phyloP scores from a whole-genome alignment of 208 protist species.

The Balamuthia mandrillaris region DNA sequence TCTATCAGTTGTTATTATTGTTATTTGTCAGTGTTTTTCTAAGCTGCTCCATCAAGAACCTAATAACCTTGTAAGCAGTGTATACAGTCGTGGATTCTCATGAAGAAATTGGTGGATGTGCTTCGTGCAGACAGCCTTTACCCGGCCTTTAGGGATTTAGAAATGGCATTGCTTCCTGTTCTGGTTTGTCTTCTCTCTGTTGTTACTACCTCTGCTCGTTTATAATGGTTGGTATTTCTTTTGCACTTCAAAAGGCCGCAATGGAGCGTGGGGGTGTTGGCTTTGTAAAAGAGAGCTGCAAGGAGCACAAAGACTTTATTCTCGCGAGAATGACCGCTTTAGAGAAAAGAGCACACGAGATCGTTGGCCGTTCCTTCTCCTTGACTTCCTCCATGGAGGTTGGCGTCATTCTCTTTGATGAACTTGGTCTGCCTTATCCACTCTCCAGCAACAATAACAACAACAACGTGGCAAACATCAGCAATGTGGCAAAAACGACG shows the following conservation, averaged over 20 bases:
- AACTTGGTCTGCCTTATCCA: neutral
- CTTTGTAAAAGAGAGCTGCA: constrained; percentile 10
- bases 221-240: neutral
- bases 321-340: neutral
- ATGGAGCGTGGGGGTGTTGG: constrained; percentile 23
- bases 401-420: constrained; percentile 6
- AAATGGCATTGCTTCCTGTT: constrained; percentile 18
- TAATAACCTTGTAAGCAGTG: neutral
- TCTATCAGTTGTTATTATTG: neutral
- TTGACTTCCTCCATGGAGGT: constrained; percentile 12
- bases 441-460: too few relatives aligned
- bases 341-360: neutral
- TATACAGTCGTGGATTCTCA: constrained; percentile 35
- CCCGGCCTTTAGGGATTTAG: constrained; percentile 2
- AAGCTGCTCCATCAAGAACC: neutral
- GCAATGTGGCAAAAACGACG: neutral
- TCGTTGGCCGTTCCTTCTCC: neutral
- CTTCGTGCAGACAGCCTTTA: neutral
- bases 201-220: too few relatives aligned
- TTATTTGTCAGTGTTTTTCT: neutral
- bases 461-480: too few relatives aligned
- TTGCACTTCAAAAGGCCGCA: neutral
- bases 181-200: neutral
- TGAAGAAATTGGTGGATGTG: constrained; percentile 7
- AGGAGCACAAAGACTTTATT: constrained; percentile 9